These are phyloP conservation scores for Penicillium odoratum DNA, from an alignment of 495 filamentous ascomycete genomes.

Conservation along the genomic window DNA sequence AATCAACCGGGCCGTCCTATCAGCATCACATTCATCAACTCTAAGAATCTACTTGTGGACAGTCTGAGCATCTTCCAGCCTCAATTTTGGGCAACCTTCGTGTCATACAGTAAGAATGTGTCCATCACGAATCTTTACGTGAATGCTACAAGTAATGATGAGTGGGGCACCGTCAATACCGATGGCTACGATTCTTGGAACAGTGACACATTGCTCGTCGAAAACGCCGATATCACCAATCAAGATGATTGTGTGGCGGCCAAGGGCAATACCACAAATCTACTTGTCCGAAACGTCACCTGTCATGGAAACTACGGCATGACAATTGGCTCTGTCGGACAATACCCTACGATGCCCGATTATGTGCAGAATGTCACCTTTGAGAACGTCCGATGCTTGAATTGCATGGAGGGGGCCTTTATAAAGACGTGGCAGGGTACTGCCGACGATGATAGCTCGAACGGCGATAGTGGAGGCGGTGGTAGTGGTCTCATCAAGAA, in stretches of 20 bases:
- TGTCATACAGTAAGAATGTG: slow-evolving; percentile 38
- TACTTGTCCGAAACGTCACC: slow-evolving; percentile 34
- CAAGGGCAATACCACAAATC: slow-evolving; percentile 44
- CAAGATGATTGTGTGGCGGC: slow-evolving; percentile 39
- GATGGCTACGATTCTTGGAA: slow-evolving; percentile 42
- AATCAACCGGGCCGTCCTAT: slow-evolving; percentile 49
- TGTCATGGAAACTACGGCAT: slow-evolving; percentile 32
- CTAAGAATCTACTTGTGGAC: slow-evolving; percentile 34
- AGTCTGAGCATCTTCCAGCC: slow-evolving; percentile 39
- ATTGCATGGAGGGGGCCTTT: slow-evolving; percentile 54
- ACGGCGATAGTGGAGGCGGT: slow-evolving; percentile 35
- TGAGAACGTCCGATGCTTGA: slow-evolving; percentile 25
- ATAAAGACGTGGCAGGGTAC: slow-evolving; percentile 55
- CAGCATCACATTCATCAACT: slow-evolving; percentile 38
- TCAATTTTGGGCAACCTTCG: slow-evolving; percentile 48
- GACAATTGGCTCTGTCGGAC: slow-evolving; percentile 49
- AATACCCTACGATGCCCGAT: slow-evolving; percentile 33
- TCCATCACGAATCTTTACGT: slow-evolving; percentile 44
- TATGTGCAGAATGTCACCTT: slow-evolving; percentile 34
- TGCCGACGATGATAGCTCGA: slow-evolving; percentile 21
- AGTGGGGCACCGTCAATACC: slow-evolving; percentile 38
- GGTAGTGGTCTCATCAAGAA: slow-evolving; percentile 46
- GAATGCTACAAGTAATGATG: slow-evolving; percentile 37
- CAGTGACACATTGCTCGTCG: slow-evolving; percentile 31
- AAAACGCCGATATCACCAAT: slow-evolving; percentile 34